phyloP scores from a whole-genome alignment of 371 early-diverging fungal genomes.

The Mortierella sp. region DNA sequence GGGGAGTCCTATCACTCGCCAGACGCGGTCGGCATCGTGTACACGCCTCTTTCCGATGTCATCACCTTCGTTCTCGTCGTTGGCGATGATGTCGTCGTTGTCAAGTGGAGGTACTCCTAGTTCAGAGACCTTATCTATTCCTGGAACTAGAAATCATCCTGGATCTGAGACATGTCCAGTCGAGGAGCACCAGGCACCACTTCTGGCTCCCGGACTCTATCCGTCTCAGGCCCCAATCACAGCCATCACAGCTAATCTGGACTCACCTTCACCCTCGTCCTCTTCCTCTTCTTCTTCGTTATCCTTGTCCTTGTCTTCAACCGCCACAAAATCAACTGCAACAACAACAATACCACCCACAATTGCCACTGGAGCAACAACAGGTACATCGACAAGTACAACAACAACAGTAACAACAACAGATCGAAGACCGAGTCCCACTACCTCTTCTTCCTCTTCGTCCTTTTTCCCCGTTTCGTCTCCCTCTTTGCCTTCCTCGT shows the following conservation, averaged over 20 bases:
- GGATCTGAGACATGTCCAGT: neutral
- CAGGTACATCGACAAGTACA: conserved; percentile 13
- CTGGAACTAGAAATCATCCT: neutral
- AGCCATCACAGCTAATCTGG: neutral
- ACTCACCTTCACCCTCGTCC: neutral
- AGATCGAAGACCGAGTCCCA: conserved; percentile 8
- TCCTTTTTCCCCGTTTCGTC: neutral
- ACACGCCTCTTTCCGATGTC: conserved; percentile 3
- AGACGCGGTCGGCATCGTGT: conserved; percentile 6
- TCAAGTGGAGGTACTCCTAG: neutral
- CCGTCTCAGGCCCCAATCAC: conserved; percentile 14
- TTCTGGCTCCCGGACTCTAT: conserved; percentile 1
- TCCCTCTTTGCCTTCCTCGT: neutral
- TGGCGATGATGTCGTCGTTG: neutral
- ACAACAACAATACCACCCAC: conserved; percentile 20
- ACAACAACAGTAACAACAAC: conserved; percentile 14
- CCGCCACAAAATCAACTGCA: conserved; percentile 24
- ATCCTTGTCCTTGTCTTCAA: conserved; percentile 13
- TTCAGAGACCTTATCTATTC: conserved; percentile 1
- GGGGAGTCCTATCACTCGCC: neutral
- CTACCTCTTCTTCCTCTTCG: neutral
- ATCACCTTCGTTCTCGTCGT: neutral
- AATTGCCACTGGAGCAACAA: conserved; percentile 1
- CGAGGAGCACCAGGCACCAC: neutral
- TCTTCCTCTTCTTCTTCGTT: neutral